Percentiles rank a stretch among this genome's conserved stretches.
Evolutionary conservation across 1,284 basidiomycete genomes (phyloP).

Genomic region (Fomitopsis palustris): DNA sequence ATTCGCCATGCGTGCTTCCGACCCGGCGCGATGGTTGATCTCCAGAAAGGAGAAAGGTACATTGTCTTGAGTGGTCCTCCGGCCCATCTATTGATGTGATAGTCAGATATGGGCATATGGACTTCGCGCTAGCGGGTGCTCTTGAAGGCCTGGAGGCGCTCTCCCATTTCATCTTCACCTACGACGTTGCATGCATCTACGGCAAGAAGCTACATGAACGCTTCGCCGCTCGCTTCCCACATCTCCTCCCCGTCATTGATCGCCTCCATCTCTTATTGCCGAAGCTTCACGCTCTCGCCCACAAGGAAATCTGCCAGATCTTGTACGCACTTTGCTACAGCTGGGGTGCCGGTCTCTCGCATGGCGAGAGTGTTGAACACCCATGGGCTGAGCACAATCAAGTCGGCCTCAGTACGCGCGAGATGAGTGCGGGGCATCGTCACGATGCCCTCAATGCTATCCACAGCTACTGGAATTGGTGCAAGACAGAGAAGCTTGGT

Average conservation of each 20-base stretch:
- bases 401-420: background rate
- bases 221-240: background rate
- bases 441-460: background rate
- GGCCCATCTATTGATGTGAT: background rate
- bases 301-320: conserved; percentile 6
- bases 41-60: background rate
- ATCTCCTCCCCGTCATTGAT: background rate
- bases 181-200: conserved; percentile 7
- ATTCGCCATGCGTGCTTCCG: background rate
- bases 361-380: background rate
- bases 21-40: background rate
- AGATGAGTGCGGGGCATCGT: background rate
- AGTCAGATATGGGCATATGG: background rate
- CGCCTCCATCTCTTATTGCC: conserved; percentile 4
- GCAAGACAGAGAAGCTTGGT: background rate
- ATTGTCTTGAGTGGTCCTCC: background rate
- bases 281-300: conserved; percentile 5
- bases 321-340: conserved; percentile 4
- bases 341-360: background rate
- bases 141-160: background rate
- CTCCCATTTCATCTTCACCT: background rate
- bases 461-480: background rate
- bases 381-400: background rate
- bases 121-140: background rate
- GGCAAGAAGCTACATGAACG: background rate